Evolutionary conservation across 1,139 yeast genomes (phyloP), one percentile per base, ranked within the genome.

Genomic region (Taphrina confusa): DNA sequence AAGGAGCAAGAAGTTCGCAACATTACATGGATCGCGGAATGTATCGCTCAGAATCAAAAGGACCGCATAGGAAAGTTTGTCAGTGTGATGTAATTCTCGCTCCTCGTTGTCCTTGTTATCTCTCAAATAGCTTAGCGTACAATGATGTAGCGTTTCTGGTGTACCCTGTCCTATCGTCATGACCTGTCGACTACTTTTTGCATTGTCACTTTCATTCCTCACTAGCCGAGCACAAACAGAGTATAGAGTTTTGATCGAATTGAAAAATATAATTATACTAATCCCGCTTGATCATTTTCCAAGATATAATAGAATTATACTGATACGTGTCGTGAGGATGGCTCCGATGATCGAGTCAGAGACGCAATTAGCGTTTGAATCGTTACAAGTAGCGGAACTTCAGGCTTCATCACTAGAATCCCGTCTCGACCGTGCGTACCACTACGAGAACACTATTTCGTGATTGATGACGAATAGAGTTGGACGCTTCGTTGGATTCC

Each of bases 21-120:
- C 73, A 84, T 94, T 66, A 88, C 97, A 22, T 94, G 98, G 98
- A 91, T 94, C 65, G 96, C 97, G 51, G 99, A 94, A 76, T 94
- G 99, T 76, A 76, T 76, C 65, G 78, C 79, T 16, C 79, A 76
- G 67, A 75, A 76, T 65, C 79, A 76, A 66, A 74, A 74, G 67
- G 77, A 74, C 57, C 68, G 79, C 59, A 74, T 75, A 64, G 68
- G 70, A 57, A 72, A 71, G 63, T 76, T 73, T 63, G 74, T 76
- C 60, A 64, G 74, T 39, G 76, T 76, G 20, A 72, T 72, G 62
- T 75, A 68, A 63, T 11, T 9, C 8, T 9, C 40, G 9, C 12
- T 12, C 33, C 12, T 30, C 33, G 12, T 2, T 42, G 47, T 9
- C 28, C 45, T 9, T 39, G 8, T 37, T 8, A n/a, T 2, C 31